These are phyloP conservation scores for Saccharomyces uvarum DNA, from an alignment of 1,139 yeast species.

Conservation along the genomic window DNA sequence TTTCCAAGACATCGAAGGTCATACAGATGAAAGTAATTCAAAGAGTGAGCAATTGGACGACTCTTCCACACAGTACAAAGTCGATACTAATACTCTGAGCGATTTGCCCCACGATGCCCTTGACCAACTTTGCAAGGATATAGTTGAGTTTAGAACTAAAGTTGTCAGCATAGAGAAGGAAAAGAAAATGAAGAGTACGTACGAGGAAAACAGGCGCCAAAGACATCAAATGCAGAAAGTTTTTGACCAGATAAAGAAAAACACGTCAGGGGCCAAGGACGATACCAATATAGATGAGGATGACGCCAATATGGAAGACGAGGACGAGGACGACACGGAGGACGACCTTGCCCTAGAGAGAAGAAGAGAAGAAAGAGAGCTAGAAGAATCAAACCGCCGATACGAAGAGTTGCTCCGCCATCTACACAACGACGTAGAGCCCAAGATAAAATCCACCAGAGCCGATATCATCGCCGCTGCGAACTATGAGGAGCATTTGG, in stretches of 20 bases:
- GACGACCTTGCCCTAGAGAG: conserved; percentile 24
- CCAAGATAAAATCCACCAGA: conserved; percentile 19
- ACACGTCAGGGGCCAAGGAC: conserved; percentile 14
- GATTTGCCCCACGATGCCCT: conserved; percentile 57
- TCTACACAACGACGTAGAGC: conserved; percentile 15
- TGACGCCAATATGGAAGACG: conserved; percentile 19
- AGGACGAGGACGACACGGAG: conserved; percentile 20
- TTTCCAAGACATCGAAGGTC: not conserved
- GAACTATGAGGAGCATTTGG: conserved; percentile 18
- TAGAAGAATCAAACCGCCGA: conserved; percentile 18
- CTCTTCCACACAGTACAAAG: conserved; percentile 37
- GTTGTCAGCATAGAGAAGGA: conserved; percentile 53
- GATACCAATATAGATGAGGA: conserved; percentile 21
- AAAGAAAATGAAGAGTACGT: conserved; percentile 45
- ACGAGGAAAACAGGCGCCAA: conserved; percentile 47
- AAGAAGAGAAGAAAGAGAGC: conserved; percentile 18
- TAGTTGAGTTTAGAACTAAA: conserved; percentile 54
- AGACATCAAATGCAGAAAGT: conserved; percentile 44
- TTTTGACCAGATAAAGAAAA: conserved; percentile 41
- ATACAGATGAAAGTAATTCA: not conserved
- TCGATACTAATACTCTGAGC: conserved; percentile 52
- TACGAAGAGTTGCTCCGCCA: conserved; percentile 23
- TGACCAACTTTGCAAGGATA: conserved; percentile 51
- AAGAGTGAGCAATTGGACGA: conserved; percentile 6
- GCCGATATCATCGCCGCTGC: conserved; percentile 19